Base-by-base conservation (phyloP, 208 protist genomes). In the Herpetomonas samuelpessoai region DNA sequence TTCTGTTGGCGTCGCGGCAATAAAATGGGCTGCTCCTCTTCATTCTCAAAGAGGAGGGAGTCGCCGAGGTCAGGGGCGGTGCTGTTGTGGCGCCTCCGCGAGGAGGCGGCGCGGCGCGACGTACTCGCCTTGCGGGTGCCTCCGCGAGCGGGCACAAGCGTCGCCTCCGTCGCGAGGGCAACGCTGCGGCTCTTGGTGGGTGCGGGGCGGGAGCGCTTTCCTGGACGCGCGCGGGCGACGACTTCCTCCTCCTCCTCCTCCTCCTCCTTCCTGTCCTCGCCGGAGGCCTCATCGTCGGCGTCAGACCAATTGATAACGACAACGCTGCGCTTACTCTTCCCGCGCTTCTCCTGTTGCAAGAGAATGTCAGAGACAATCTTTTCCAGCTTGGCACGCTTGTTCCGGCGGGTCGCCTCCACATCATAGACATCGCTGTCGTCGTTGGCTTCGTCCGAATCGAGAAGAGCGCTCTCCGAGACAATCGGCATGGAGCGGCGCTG, bases 291-390 rank as follows among this genome's bases (percentile, higher is more conserved):
- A 2, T 59, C 25, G 22, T 59, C 47, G 44, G 19, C 35, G 57
- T 81, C 76, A 9, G 80, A 87, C 82, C 84, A 94, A 68, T 94
- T 80, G 60, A 94, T 91, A 38, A 94, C 88, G 57, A 92, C 76
- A 14, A 90, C 82, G 50, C 84, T 95, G 49, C 74, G 75, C 68
- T 90, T 91, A 53, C 83, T 88, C 57, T 82, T 80, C 47, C 73
- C 27, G 29, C 52, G 74, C 51, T 81, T 76, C 47, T 70, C 59
- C 48, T 74, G 70, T 54, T 81, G 51, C 29, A 74, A 51, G 12
- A 95, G 68, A 22, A 88, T 68, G 44, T 62, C 75, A 25, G 77
- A 76, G 45, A 95, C 81, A 19, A 95, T 85, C 58, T 66, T 65
- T 57, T 91, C 79, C 57, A 95, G 65, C 39, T 74, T 77, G 1